Conservation (phyloP, 805 yeast genomes). For the Pichia thaimueangensis region DNA sequence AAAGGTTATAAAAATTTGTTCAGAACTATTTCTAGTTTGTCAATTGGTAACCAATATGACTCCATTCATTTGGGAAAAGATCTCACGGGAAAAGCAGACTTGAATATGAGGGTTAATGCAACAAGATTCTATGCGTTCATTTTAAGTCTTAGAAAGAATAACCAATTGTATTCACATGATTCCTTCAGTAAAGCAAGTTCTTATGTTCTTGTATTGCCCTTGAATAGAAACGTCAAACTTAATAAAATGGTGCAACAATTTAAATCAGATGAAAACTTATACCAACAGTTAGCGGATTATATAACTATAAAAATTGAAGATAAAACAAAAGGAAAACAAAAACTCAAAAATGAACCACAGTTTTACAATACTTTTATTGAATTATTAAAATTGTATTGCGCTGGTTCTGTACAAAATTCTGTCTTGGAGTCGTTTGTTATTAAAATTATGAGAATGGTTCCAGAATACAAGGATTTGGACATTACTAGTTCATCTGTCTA, state of each 20-base stretch:
- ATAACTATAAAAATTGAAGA: conserved; percentile 14
- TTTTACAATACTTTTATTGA: conserved; percentile 35
- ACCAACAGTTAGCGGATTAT: conserved; percentile 23
- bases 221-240: conserved; percentile 30
- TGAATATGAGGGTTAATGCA: conserved; percentile 18
- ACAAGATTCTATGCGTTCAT: conserved; percentile 38
- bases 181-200: conserved; percentile 27
- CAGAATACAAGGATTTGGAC: conserved; percentile 32
- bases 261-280: conserved; percentile 22
- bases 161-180: conserved; percentile 29
- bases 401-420: conserved; percentile 45
- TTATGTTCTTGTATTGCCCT: conserved; percentile 39
- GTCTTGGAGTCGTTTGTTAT: conserved; percentile 44
- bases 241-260: conserved; percentile 27
- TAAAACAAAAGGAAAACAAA: neutral
- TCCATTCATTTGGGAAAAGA: conserved; percentile 23
- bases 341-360: conserved; percentile 19
- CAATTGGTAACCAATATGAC: conserved; percentile 27
- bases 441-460: conserved; percentile 30
- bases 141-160: conserved; percentile 44
- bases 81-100: conserved; percentile 18
- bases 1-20: conserved; percentile 25
- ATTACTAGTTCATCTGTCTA: conserved; percentile 50
- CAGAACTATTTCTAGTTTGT: conserved; percentile 13
- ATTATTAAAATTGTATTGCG: conserved; percentile 48